These are phyloP conservation scores for Plasmodium adleri DNA, from an alignment of 169 alveolate species.

Conservation along the genomic window DNA sequence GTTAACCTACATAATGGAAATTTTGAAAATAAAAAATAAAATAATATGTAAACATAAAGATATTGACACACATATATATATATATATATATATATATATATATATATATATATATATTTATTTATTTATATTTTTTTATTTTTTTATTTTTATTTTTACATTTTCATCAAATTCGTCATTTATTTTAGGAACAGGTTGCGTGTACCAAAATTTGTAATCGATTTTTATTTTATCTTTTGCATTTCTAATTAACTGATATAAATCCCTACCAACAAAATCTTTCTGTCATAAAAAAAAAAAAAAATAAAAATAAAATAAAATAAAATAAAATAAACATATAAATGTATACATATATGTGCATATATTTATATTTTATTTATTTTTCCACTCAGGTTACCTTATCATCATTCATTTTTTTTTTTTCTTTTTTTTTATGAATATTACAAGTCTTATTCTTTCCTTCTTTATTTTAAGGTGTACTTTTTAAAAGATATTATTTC, in stretches of 20 bases:
- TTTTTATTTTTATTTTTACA: slow-evolving; percentile 19
- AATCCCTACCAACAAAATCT: slow-evolving; percentile 54
- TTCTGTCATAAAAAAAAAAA: slow-evolving; percentile 12
- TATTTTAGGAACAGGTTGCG: slow-evolving; percentile 95
- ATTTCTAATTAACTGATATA: slow-evolving; percentile 54
- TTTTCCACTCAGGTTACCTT: slow-evolving; percentile 22
- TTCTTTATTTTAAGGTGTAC: too few species aligned
- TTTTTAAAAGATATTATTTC: too few species aligned
- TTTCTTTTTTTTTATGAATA: too few species aligned
- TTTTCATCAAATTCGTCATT: slow-evolving; percentile 82
- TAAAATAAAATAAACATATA: background rate
- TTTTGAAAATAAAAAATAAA: background rate
- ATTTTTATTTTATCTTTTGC: slow-evolving; percentile 52
- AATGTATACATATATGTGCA: background rate
- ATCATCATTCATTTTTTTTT: slow-evolving; percentile 48
- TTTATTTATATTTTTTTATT: too few species aligned
- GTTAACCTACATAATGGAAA: slow-evolving; percentile 29
- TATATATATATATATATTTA: too few species aligned
- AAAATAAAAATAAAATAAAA: too few species aligned
- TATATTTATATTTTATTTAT: background rate
- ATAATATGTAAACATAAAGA: background rate
- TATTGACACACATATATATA: background rate
- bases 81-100: too few species aligned
- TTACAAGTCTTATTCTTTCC: too few species aligned
- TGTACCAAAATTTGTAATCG: slow-evolving; percentile 95